Evolutionary conservation across 164 flowering plant genomes (phyloP), one percentile per base, ranked within the genome.

Genomic region (Vitis rupestris): DNA sequence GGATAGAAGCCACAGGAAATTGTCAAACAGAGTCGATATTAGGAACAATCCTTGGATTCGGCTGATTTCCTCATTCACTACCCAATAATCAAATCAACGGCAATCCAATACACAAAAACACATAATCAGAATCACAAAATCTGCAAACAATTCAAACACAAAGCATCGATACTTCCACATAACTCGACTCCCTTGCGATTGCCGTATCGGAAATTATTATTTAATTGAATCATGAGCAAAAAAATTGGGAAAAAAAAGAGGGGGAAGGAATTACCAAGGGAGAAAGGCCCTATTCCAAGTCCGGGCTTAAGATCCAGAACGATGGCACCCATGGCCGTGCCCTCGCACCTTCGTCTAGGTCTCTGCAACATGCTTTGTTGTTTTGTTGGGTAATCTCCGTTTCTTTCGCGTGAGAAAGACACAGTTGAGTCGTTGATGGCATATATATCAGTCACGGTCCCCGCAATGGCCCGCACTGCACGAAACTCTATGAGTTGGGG

Each of bases 251-350:
- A 13, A 51, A 37, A 17, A 55, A 12, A 19, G 27, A 1, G 10
- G 44, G 7, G 1, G 44, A 37, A 37, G 7, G 44, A 65, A 61
- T 63, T 78, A 94, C 98, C 99, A 55, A 92, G 85, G 23, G 91
- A 77, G 65, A 94, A 94, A 6, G 97, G 96, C 0, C 99, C 97
- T 75, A 92, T 79, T 31, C 98, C 97, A 63, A 75, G 69, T 37
- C 99, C 97, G 2, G 99, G 97, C 2, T 90, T 94, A 61, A 94
- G 95, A 83, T 91, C 97, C 66, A 92, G 87, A 10, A 83, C 89
- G 78, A 91, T 90, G 50, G 94, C 89, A 12, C 99, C 99, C 99
- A 94, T 94, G 66, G 97, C 97, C 17, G 96, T 91, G 74, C 97
- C 91, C 74, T 92, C 97, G 77, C 93, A 90, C 74, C 98, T 85